Conservation (phyloP, 495 filamentous ascomycete genomes). For the Articulospora tetracladia region DNA sequence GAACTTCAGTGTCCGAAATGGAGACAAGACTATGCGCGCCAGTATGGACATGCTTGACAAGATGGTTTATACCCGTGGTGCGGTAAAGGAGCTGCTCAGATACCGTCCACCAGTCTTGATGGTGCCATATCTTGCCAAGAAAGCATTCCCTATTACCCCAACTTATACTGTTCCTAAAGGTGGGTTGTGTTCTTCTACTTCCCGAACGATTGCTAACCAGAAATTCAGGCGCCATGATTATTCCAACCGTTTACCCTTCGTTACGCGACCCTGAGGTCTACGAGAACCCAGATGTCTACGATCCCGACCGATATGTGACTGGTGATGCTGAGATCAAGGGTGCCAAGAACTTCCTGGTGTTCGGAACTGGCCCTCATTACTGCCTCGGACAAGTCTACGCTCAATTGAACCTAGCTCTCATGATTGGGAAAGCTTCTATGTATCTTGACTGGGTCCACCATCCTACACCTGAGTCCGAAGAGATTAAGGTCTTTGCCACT, state of each 20-base stretch:
- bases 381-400: slow-evolving; percentile 95
- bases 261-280: slow-evolving; percentile 94
- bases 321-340: slow-evolving; percentile 84
- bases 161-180: slow-evolving; percentile 87
- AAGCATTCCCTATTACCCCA: slow-evolving; percentile 86
- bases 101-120: slow-evolving; percentile 97
- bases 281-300: slow-evolving; percentile 79
- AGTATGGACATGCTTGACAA: slow-evolving; percentile 82
- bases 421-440: slow-evolving; percentile 93
- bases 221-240: slow-evolving; percentile 74
- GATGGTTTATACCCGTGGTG: slow-evolving; percentile 86
- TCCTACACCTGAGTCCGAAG: slow-evolving; percentile 73
- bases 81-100: slow-evolving; percentile 89
- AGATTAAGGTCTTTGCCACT: slow-evolving; percentile 97
- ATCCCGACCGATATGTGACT: slow-evolving; percentile 89
- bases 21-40: slow-evolving; percentile 66
- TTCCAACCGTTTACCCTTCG: slow-evolving; percentile 85
- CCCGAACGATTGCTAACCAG: neutral
- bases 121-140: slow-evolving; percentile 95
- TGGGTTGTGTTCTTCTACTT: slow-evolving; percentile 15
- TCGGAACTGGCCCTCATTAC: slow-evolving; percentile 95
- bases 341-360: slow-evolving; percentile 95
- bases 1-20: slow-evolving; percentile 74
- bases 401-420: slow-evolving; percentile 80
- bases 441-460: slow-evolving; percentile 89